Percentiles rank a stretch among this genome's conserved stretches.
phyloP scores from a whole-genome alignment of 768 basidiomycete species.

The Boletus reticuloceps region DNA sequence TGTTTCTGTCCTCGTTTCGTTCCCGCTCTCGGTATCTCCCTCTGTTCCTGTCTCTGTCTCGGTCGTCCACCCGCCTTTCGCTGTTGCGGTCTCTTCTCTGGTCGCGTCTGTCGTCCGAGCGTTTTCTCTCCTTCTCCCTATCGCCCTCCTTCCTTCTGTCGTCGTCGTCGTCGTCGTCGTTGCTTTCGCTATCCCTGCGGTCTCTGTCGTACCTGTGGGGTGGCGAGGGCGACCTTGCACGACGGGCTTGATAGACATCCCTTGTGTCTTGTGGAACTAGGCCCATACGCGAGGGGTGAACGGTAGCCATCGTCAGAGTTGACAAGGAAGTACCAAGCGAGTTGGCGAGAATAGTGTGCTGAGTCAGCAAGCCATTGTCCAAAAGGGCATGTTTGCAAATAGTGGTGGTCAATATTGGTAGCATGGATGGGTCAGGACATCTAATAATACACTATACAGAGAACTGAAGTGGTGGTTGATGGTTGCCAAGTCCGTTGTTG shows the following conservation, averaged over 20 bases:
- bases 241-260: constrained; percentile 15
- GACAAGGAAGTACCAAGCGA: background rate
- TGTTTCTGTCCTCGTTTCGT: constrained; percentile 21
- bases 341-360: constrained; percentile 1
- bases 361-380: constrained; percentile 14
- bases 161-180: constrained; percentile 10
- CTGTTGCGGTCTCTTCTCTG: background rate
- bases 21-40: constrained; percentile 24
- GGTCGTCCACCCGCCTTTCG: constrained; percentile 3
- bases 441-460: constrained; percentile 5
- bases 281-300: constrained; percentile 71
- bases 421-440: background rate
- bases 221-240: constrained; percentile 47
- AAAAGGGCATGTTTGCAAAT: background rate
- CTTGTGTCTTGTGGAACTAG: constrained; percentile 51
- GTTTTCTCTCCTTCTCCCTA: background rate
- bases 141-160: background rate
- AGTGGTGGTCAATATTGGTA: too few species aligned
- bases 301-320: constrained; percentile 53
- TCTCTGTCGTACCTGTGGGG: constrained; percentile 31
- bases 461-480: background rate
- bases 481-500: constrained; percentile 2
- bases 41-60: constrained; percentile 18
- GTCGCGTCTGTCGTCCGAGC: constrained; percentile 1
- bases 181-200: constrained; percentile 27